Base-by-base conservation (phyloP, 805 yeast species). In the Candida cerambycidarum region DNA sequence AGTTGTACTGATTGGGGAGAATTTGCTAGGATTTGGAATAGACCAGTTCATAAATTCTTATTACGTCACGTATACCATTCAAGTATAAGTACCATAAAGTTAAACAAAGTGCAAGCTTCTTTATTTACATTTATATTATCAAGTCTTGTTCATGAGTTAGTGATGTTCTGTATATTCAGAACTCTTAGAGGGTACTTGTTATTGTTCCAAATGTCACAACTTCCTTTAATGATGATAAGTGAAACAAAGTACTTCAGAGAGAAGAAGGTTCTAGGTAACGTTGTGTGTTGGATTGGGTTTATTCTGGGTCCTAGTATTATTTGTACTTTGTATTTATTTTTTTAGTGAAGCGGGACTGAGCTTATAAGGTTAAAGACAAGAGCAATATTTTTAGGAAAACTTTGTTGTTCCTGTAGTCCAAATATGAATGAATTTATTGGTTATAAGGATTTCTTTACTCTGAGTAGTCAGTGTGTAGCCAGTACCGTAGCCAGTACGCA, bases 51-150 rank as follows among this genome's bases (percentile, higher is more conserved):
- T 61, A 78, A 80, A 56, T 93, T 93, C 53, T 67, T 93, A 45
- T 69, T 90, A 34, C 77, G 98, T 51, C 99, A 95, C 59, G 98
- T 93, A 2, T 95, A 93, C 62, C 97, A 90, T 59, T 82, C 95
- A 18, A 80, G 93, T 8, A 85, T 92, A 45, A 80, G 93, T 51
- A 82, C 89, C 0, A 71, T 89, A 42, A 73, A 80, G 23, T 67
- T 90, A 43, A 76, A 79, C 48, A 87, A 82, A 57, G 45, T 56
- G 1, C 71, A 75, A 36, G 97, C 98, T 0, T 83, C 95, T 1
- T 56, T 89, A 19, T 61, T 85, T 55, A 88, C 96, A 1, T 89
- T 89, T 56, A 55, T 89, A 13, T 62, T 95, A 32, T 87, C 96
- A 45, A 78, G 96, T 3, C 47, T 86, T 4, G 79, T 93, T 34